Evolutionary conservation across 1,284 basidiomycete species (phyloP), one percentile per base, ranked within the genome.

Genomic region (Malassezia cuniculi): DNA sequence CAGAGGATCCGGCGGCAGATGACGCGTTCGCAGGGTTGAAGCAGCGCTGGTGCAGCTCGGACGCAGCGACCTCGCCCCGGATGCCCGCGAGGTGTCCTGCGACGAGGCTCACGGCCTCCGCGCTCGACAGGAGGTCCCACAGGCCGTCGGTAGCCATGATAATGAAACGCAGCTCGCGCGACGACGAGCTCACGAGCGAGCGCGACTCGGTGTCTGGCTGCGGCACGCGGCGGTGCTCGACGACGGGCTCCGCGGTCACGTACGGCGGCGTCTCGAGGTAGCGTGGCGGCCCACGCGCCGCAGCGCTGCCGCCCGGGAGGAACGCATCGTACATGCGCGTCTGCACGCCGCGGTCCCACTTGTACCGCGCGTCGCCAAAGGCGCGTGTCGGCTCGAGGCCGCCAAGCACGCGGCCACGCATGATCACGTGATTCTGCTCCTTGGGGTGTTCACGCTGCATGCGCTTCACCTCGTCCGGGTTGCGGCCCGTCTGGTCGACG

Each of bases 401-500:
- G 22, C 93, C 93, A 36, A 94, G 48, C 24, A 68, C 64, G 12
- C 66, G 49, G 11, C 60, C 93, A 27, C 81, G 75, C 51, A 76
- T 75, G 57, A 97, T 81, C 26, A 95, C 87, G 30, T 77, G 75
- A 41, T 79, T 74, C 21, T 76, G 75, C 69, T 97, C 89, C 27
- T 73, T 62, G 2, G 66, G 66, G 30, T 99, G 93, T 68, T 97
- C 89, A 4, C 77, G 77, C 54, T 78, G 80, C 52, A 99, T 78
- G 42, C 93, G 47, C 31, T 54, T 56, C n/a, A 73, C 69, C 69
- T 99, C 90, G 41, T 77, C 80, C 9, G 76, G 78, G 65, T 90
- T 95, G 46, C 84, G 76, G 19, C 86, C 90, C 8, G 87, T 95
- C 72, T 95, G 89, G 66, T 97, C 93, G 62, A 93, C 83, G 24